Evolutionary conservation across 2,329 filamentous ascomycete species (phyloP), one percentile per base, ranked within the genome.

Genomic region (Myotisia sp.): DNA sequence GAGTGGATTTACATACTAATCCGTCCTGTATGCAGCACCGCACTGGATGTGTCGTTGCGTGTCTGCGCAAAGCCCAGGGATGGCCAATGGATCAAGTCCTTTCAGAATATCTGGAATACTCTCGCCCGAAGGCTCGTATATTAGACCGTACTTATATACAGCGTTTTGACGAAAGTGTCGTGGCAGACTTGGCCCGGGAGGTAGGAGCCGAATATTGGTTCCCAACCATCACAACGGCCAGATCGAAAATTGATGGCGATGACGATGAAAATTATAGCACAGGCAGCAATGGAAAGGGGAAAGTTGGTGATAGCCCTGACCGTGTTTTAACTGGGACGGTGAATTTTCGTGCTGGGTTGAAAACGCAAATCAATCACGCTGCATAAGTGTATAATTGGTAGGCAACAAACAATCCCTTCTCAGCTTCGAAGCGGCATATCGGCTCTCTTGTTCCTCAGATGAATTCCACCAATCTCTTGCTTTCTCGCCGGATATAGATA

Each of bases 41-140:
- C 38, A 93, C 86, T 12, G 86, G 86, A 14, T 93, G 85, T 50
- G 78, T 90, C n/a, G 70, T 86, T 31, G 86, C 75, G 12, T 76
- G 80, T 37, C 68, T 92, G 42, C 76, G 85, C 42, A 82, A 80
- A 52, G 59, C 81, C 8, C 70, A 74, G 9, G 74, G 79, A 9
- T 82, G 80, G 75, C 62, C 73, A 12, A 53, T 74, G 1, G 54
- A 67, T 1, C 60, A 63, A 10, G 71, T 81, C 22, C 55, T 90
- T 22, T 65, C 72, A 33, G 86, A 94, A 55, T 93, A 92, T 60
- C 63, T 67, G 42, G 60, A 62, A 1, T 86, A 76, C 45, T 63
- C 68, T 0, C 54, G 52, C 22, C 57, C 59, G 0, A 72, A 72
- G 40, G 57, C 63, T 10, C 63, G 69, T 19, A 50, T 56, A 4